A percentile compares a stretch with the other conserved stretches of the same genome.
These are phyloP conservation scores for Colletotrichum godetiae DNA, from an alignment of 2,329 filamentous ascomycete genomes.

Conservation along the genomic window DNA sequence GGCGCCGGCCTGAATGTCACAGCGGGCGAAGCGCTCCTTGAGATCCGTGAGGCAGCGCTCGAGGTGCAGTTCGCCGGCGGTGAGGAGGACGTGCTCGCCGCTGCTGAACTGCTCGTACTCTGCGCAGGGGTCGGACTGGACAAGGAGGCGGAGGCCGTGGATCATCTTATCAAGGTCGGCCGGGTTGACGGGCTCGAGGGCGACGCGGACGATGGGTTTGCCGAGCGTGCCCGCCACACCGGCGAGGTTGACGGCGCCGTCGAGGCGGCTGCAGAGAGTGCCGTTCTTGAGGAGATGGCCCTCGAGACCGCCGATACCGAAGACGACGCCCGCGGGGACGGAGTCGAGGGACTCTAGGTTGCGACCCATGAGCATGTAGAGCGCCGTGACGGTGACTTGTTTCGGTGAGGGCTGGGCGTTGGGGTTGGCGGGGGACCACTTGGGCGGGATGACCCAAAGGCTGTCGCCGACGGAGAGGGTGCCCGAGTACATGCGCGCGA, in stretches of 20 bases:
- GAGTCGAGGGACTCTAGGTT: conserved; percentile 84
- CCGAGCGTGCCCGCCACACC: conserved; percentile 79
- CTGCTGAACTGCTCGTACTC: conserved; percentile 94
- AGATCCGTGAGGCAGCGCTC: conserved; percentile 95
- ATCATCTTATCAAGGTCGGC: conserved; percentile 96
- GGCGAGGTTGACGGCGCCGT: conserved; percentile 90
- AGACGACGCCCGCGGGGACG: conserved; percentile 93
- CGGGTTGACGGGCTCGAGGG: conserved; percentile 92
- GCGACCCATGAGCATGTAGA: conserved; percentile 97
- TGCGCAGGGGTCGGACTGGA: conserved; percentile 95
- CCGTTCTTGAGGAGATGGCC: conserved; percentile 96
- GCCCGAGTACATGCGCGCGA: conserved; percentile 93
- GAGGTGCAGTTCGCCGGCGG: conserved; percentile 92
- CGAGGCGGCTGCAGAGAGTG: conserved; percentile 88
- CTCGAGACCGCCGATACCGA: conserved; percentile 92
- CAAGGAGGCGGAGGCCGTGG: conserved; percentile 83
- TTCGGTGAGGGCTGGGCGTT: conserved; percentile 78
- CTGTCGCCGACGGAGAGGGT: conserved; percentile 89
- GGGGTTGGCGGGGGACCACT: conserved; percentile 86
- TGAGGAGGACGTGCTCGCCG: conserved; percentile 94
- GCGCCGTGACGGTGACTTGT: conserved; percentile 84
- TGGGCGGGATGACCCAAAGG: conserved; percentile 91
- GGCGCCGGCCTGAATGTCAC: conserved; percentile 93
- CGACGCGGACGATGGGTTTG: conserved; percentile 94
- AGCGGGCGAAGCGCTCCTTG: conserved; percentile 90